Percentiles rank a stretch among this genome's conserved stretches.
Conservation (phyloP, 805 yeast genomes). For the Zygosaccharomyces gambellarensis region DNA sequence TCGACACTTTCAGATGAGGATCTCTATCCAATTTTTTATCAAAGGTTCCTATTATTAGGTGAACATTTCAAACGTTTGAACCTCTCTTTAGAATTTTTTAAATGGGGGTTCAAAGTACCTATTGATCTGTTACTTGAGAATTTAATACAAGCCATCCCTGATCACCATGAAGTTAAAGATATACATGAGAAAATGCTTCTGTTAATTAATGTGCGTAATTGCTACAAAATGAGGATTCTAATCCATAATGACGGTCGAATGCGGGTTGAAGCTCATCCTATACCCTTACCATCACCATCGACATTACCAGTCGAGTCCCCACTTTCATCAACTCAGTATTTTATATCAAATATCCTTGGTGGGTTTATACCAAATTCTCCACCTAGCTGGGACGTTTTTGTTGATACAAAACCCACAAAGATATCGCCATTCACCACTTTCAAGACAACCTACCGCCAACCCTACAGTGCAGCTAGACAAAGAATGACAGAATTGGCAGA, state of each 20-base stretch:
- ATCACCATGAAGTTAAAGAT: conserved; percentile 9
- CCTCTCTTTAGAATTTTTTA: conserved; percentile 51
- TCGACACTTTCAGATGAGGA: conserved; percentile 3
- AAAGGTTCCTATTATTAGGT: conserved; percentile 54
- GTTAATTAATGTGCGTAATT: conserved; percentile 27
- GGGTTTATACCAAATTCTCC: conserved; percentile 27
- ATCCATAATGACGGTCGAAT: conserved; percentile 37
- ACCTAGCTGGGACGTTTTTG: conserved; percentile 52
- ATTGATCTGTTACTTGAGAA: conserved; percentile 40
- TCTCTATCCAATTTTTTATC: conserved; percentile 16
- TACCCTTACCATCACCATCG: conserved; percentile 27
- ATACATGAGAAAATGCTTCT: conserved; percentile 15
- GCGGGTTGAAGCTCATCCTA: conserved; percentile 35
- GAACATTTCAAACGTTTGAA: conserved; percentile 61
- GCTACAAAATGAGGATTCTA: conserved; percentile 48
- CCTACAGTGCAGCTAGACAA: conserved; percentile 58
- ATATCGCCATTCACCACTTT: conserved; percentile 78
- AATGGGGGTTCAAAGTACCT: conserved; percentile 43
- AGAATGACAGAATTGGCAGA: conserved; percentile 36
- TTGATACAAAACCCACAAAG: conserved; percentile 50
- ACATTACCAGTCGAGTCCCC: neutral
- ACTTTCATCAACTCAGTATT: conserved; percentile 19
- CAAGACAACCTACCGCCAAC: conserved; percentile 72
- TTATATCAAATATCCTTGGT: conserved; percentile 24
- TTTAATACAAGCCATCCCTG: conserved; percentile 35